These are phyloP conservation scores for Pterocarpus santalinus DNA, from an alignment of 306 rosid genomes.

Conservation along the genomic window DNA sequence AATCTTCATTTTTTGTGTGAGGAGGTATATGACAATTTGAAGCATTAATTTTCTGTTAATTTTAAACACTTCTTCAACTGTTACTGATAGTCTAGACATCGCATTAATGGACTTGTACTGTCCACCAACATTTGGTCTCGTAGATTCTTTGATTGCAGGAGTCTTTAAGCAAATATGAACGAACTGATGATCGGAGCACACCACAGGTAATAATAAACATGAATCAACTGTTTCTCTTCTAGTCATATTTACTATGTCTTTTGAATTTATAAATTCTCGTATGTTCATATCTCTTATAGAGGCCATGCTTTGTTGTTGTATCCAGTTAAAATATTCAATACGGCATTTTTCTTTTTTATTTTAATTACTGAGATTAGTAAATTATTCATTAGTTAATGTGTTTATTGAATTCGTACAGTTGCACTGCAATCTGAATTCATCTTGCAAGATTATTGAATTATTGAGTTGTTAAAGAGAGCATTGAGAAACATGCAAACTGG, in stretches of 20 bases:
- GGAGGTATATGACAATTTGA: constrained; percentile 70
- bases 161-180: constrained; percentile 86
- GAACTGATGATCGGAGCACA: constrained; percentile 86
- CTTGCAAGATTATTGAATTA: background rate
- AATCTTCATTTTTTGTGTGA: constrained; percentile 97
- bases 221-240: constrained; percentile 30
- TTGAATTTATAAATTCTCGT: constrained; percentile 26
- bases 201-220: constrained; percentile 75
- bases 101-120: constrained; percentile 9
- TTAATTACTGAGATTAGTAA: background rate
- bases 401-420: constrained; percentile 13
- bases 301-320: background rate
- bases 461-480: background rate
- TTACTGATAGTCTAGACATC: background rate
- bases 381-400: constrained; percentile 6
- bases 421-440: constrained; percentile 2
- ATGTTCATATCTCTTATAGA: background rate
- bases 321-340: constrained; percentile 13
- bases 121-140: constrained; percentile 40
- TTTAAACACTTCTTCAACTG: background rate
- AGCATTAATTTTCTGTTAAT: constrained; percentile 38
- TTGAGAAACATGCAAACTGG: background rate
- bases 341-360: constrained; percentile 6
- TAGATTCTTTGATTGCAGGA: constrained; percentile 97
- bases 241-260: constrained; percentile 1